These are phyloP conservation scores for Micractinium conductrix DNA, from an alignment of 139 green algal species.

Conservation along the genomic window DNA sequence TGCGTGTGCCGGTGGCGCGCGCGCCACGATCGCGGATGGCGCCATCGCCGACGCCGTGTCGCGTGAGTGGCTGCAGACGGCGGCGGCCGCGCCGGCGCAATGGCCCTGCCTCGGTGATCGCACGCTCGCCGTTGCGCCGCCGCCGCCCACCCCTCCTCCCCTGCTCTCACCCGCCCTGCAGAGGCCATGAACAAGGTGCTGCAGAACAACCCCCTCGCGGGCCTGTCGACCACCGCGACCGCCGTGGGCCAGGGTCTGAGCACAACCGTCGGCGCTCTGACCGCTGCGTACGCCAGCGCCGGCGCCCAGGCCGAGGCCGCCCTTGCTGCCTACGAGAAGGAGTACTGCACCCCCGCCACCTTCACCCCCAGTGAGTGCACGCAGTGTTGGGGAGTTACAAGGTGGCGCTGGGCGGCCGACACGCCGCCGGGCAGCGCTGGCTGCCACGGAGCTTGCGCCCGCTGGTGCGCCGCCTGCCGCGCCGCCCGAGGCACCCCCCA, in stretches of 20 bases:
- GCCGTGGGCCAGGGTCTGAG: not conserved
- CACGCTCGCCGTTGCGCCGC: not conserved
- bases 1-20: not conserved
- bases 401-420: not conserved
- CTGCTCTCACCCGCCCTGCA: not conserved
- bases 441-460: not conserved
- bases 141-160: not conserved
- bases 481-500: not conserved
- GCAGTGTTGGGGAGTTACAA: not conserved
- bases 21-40: not conserved
- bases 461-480: too few relatives aligned
- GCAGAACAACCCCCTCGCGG: not conserved
- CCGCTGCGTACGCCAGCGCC: not conserved
- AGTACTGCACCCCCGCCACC: slow-evolving; percentile 19
- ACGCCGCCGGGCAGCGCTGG: not conserved
- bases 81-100: not conserved
- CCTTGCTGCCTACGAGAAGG: slow-evolving; percentile 14
- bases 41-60: not conserved
- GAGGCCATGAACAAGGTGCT: not conserved
- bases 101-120: too few relatives aligned
- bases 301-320: slow-evolving; percentile 19
- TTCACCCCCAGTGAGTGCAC: slow-evolving; percentile 16
- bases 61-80: not conserved
- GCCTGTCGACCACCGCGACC: not conserved
- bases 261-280: not conserved